Evolutionary conservation across 2,329 filamentous ascomycete species (phyloP), one percentile per base, ranked within the genome.

Genomic region (Neofusicoccum sp.): DNA sequence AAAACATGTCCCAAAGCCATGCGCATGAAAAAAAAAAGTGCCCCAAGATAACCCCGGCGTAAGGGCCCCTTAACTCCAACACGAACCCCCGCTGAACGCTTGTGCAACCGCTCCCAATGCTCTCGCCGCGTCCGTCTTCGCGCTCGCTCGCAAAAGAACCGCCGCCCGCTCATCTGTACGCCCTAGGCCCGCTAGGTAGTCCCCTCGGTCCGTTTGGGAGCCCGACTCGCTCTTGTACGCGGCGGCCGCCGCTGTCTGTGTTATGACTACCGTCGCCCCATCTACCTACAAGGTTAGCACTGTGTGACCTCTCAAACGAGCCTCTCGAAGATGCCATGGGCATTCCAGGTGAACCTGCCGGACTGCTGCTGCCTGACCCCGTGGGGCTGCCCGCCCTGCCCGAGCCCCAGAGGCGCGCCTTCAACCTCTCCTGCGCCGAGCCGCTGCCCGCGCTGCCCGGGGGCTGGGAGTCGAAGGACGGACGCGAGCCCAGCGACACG

Each of bases 381-480:
- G 79, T 78, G 7, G 87, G 85, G 67, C 86, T 89, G 52, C 81
- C 80, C 47, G 84, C 85, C 67, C 84, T 82, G 28, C 85, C 82
- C 34, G 85, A 84, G n/a, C 86, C 87, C 83, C 92, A 92, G 49
- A 97, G 79, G 66, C 91, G 82, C 70, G 93, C 91, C 73, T 92
- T 91, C 69, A 97, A 80, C 68, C 91, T 83, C 70, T 96, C 91
- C 78, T 96, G 91, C 56, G 92, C 92, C 37, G 82, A 82, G 2
- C 77, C 80, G 45, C 71, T 76, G 56, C 72, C 76, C 47, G 69
- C 70, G 67, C 73, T 74, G 66, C 80, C 74, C 71, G 76, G 73
- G 71, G 67, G 70, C 71, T 50, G 69, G 61, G 65, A 71, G 65
- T 69, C 82, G 79, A 43, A 72, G 72, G 56, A 77, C 72, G 66